Evolutionary conservation across 345 rosid genomes (phyloP).

Genomic region (Acer campestre): DNA sequence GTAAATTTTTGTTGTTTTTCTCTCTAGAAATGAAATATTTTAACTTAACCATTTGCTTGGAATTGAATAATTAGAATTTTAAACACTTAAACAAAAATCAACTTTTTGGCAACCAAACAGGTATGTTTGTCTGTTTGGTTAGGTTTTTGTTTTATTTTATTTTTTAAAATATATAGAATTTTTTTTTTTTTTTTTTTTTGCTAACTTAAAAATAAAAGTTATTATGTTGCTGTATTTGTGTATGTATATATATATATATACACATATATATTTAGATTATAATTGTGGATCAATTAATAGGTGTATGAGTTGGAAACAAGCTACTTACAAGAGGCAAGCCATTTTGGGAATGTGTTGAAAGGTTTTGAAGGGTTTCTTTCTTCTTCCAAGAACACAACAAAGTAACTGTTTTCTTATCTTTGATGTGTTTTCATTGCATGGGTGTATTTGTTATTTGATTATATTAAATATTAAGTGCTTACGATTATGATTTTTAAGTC

Average conservation of each 20-base stretch:
- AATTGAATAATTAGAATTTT: neutral
- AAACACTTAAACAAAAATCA: neutral
- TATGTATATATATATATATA: neutral
- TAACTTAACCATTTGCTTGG: neutral
- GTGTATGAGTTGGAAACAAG: slow-evolving; percentile 48
- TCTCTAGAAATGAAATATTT: neutral
- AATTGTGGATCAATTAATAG: slow-evolving; percentile 20
- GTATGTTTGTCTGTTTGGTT: no score
- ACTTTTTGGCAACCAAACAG: no score
- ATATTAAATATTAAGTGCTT: neutral
- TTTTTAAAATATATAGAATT: neutral
- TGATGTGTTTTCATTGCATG: neutral
- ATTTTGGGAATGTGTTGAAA: slow-evolving; percentile 42
- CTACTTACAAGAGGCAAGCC: slow-evolving; percentile 46
- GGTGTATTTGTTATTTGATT: neutral
- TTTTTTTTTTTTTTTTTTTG: no score
- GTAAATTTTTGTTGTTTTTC: slow-evolving; percentile 22
- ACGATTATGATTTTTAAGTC: neutral
- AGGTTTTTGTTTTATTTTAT: neutral
- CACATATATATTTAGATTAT: no score
- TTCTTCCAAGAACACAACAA: slow-evolving; percentile 44
- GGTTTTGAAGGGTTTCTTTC: slow-evolving; percentile 57
- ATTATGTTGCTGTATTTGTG: no score
- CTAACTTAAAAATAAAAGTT: no score
- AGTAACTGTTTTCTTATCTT: slow-evolving; percentile 28